Evolutionary conservation across 163 green algal genomes (phyloP), one percentile per base, ranked within the genome.

Genomic region (Chlamydomonas reinhardtii): DNA sequence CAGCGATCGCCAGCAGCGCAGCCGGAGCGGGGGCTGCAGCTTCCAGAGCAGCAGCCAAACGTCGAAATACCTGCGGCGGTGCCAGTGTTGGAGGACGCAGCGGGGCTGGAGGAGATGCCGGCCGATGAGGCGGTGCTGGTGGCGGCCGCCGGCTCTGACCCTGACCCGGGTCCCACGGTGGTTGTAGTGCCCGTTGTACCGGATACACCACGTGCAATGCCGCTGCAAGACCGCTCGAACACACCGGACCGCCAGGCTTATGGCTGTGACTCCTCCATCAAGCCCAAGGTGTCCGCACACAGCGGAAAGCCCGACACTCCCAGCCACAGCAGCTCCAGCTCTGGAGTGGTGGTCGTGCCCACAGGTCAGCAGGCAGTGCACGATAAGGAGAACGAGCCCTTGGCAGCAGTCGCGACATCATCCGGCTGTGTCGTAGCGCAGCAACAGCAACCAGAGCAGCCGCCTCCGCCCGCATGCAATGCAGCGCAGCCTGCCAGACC

Each of bases 21-120:
- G 0, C 5, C 48, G 9, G 48, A 56, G 5, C 8, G 11, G 43
- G 48, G 6, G 48, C 14, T 14, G 14, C 48, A 19, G 48, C 48
- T 20, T 20, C 12, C 5, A 56, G 12, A 66, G 37, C 65, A 75
- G 16, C 76, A 66, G 39, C 37, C 71, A 24, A 24, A 37, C 5
- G 39, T 48, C 1, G 31, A 78, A 27, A 27, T 52, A 29, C 43
- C 25, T 15, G 73, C 27, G 9, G 17, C 24, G 16, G 25, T 19
- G 1, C 48, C 76, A 9, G 62, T 65, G 29, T 29, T 84, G 11
- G 76, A 84, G 29, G 76, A 84, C 39, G 37, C 64, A 6, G 19
- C 74, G 2, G 64, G 37, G 5, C 31, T 84, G 64, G 76, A 84
- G 29, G 76, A 84, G 37, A 84, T 84, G 76, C 76, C 76, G 48